Base-by-base conservation (phyloP, 805 yeast genomes). In the Tetrapisispora namnaoensis region DNA sequence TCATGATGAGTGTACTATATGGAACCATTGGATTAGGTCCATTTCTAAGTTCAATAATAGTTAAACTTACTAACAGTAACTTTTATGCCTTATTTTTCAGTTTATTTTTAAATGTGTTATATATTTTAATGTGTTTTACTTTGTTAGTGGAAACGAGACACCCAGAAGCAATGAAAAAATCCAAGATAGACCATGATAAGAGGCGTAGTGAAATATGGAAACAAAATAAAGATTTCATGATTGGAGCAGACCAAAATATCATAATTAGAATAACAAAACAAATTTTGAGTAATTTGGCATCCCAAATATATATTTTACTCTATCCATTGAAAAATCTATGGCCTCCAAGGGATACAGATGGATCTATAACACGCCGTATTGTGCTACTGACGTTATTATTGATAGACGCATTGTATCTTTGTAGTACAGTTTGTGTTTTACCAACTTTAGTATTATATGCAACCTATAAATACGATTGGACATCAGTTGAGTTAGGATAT, bases 1-100 rank as follows among this genome's bases (percentile, higher is more conserved):
- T 78, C 28, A 67, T 77, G 24, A 70, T 76, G 60, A 86, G 90
- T 11, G 65, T 76, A 17, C 64, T 83, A 45, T 82, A 77, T 56
- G 69, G 74, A 3, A 85, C 89, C 0, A 57, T 79, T 54, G 82
- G 83, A 1, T 13, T 75, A 9, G 93, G 91, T 1, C 93, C 95
- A 0, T 52, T 81, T 37, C 47, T 75, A 1, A 81, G 86, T 2
- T 76, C 81, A 34, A 32, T 68, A 0, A 43, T 70, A 1, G 56
- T 71, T 3, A 62, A 62, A 28, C 6, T 48, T 0, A 47, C 66
- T 53, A 45, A 54, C 11, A 65, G 60, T 16, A 58, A 63, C 37
- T 49, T 63, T 14, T 35, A 54, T 1, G 63, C 77, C 0, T 48
- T 74, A 11, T 65, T 61, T 38, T 39, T 60, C 2, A 63, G 70